Evolutionary conservation across 495 filamentous ascomycete genomes (phyloP), one percentile per base, ranked within the genome.

Genomic region (Daldinia vernicosa): DNA sequence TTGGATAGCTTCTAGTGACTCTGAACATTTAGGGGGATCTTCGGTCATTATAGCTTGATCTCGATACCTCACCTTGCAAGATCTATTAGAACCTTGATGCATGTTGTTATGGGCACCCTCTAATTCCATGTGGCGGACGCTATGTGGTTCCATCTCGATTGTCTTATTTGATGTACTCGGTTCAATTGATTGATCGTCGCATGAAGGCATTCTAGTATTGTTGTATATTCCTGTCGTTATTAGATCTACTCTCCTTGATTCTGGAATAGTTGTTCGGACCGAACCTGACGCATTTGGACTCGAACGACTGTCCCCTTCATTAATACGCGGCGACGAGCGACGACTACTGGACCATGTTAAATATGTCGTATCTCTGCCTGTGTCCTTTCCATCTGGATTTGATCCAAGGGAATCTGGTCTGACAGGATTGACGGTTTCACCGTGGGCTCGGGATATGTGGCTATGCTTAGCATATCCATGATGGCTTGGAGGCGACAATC

Each of bases 291-390:
- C 15, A 14, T 47, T 39, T 28, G 51, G 45, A 9, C 32, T 53
- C 47, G 52, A 55, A 15, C 37, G 45, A 40, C 40, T 53, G 6
- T 27, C 32, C 37, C 51, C 15, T 28, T n/a, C 32, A n/a, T 37
- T 63, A 32, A 26, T 6, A 22, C 32, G 60, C 11, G 64, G 68
- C 6, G 73, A 70, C 6, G 73, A 70, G 3, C 68, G 32, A 4
- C 74, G 60, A 59, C 70, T 76, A 22, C 32, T 77, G 6, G 78
- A 75, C 79, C 78, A 80, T 9, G 75, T 77, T 19, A 77, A 73
- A 53, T 70, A 77, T 45, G 66, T 75, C 14, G 72, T 80, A 17
- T 65, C 61, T 50, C 53, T 68, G 33, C 55, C 52, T 14, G 71
- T 55, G 2, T 57, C 52, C 14, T 66, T 61, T 26, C 9, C 52